Evolutionary conservation across 306 rosid genomes (phyloP).

Genomic region (Vicia villosa): DNA sequence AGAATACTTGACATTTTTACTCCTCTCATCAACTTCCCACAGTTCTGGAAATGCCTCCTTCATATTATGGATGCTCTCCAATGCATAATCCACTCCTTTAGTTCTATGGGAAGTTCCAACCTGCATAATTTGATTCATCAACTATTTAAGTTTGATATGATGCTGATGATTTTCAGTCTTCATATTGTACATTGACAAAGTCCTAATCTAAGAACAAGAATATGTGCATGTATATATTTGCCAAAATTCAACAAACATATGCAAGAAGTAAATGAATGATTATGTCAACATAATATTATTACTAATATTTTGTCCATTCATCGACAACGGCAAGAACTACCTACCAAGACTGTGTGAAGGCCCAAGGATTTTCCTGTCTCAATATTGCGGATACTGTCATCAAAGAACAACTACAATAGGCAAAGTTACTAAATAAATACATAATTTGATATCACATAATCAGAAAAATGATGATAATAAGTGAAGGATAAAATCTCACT

Average conservation of each 20-base stretch:
- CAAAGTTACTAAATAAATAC: not conserved
- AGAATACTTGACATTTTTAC: constrained; percentile 40
- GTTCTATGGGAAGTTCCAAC: constrained; percentile 58
- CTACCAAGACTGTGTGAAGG: constrained; percentile 78
- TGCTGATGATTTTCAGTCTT: not conserved
- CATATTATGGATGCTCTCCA: constrained; percentile 88
- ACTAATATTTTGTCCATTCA: not conserved
- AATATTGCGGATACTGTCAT: constrained; percentile 72
- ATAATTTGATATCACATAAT: not conserved
- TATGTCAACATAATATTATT: not conserved
- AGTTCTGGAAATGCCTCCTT: constrained; percentile 87
- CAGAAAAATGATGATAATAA: not conserved
- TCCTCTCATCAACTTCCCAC: constrained; percentile 63
- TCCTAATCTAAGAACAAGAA: constrained; percentile 8
- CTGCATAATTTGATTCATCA: constrained; percentile 40
- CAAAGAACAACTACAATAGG: constrained; percentile 72
- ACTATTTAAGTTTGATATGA: not conserved
- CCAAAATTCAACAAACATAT: not conserved
- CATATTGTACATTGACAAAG: not conserved
- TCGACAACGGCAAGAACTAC: constrained; percentile 7
- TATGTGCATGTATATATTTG: constrained; percentile 12
- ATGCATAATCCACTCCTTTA: constrained; percentile 68
- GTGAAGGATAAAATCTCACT: constrained; percentile 44
- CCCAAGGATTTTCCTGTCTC: constrained; percentile 61
- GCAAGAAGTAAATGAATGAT: not conserved